phyloP scores from a whole-genome alignment of 2,329 filamentous ascomycete species.

The Epichloe sp. region DNA sequence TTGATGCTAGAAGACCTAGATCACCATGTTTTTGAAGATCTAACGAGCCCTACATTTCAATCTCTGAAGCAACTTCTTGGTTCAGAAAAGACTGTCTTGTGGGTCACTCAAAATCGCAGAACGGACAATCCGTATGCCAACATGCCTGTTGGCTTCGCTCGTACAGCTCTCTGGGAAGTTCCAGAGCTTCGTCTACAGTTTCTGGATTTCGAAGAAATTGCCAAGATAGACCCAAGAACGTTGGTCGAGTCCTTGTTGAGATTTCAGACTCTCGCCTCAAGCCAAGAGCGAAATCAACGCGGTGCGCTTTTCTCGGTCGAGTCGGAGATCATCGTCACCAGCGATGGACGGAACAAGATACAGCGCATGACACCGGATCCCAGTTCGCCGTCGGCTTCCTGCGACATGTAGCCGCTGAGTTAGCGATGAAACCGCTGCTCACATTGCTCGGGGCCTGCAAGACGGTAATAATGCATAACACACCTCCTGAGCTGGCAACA shows the following conservation, averaged over 20 bases:
- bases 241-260: neutral
- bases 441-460: neutral
- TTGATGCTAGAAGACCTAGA: neutral
- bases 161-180: neutral
- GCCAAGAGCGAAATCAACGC: neutral
- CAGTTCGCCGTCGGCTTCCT: neutral
- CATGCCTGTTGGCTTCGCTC: neutral
- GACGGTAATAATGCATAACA: neutral
- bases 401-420: neutral
- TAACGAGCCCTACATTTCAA: neutral
- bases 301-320: neutral
- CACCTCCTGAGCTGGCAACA: neutral
- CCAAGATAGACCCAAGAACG: neutral
- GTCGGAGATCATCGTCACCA: neutral
- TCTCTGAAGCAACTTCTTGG: neutral
- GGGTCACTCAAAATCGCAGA: neutral
- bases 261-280: neutral
- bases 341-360: neutral
- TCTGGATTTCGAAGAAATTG: neutral
- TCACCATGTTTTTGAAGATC: neutral
- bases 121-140: neutral
- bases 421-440: neutral
- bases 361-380: neutral
- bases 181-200: slow-evolving; percentile 4
- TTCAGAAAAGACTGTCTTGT: neutral